Evolutionary conservation across 345 rosid species (phyloP), one percentile per base, ranked within the genome.

Genomic region (Syzygium aromaticum): DNA sequence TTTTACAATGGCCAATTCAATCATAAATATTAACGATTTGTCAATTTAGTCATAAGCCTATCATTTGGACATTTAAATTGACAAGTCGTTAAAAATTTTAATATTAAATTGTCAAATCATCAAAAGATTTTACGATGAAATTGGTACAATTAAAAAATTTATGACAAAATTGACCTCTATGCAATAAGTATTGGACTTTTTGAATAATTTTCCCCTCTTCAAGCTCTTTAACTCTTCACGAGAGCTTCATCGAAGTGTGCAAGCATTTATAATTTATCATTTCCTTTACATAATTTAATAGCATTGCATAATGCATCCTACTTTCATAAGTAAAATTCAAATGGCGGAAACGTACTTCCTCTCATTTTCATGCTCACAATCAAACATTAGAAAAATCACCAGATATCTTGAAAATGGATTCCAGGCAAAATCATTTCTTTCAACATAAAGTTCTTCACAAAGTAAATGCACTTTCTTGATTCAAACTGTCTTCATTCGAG

Each of bases 261-360:
- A 13, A n/a, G 8, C 67, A 61, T 61, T 61, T 5, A 61, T 61
- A 27, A 1, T 15, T 61, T 61, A 61, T 13, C 27, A 0, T 61
- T 61, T 61, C 67, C 67, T n/a, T 0, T n/a, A n/a, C 2, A 61
- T 61, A 0, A 52, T 23, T 7, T 0, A 54, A 21, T 8, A 21
- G 25, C 25, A 54, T 3, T 54, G 1, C 57, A 2, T 21, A 22
- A 67, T 67, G 3, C 23, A 0, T 38, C 7, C 43, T 33, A 67
- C 43, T 67, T 33, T 21, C 7, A 6, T 19, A 28, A 33, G 5
- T 2, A 67, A 67, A 67, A 16, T 67, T 23, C 46, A 33, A 67
- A 30, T 0, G 21, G 21, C 33, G 0, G 21, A 67, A 8, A 30
- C 17, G 23, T 0, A 33, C 0, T 33, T 4, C 46, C 78, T 33